Evolutionary conservation across 1,284 basidiomycete genomes (phyloP), one percentile per base, ranked within the genome.

Genomic region (Rhizoctonia solani): DNA sequence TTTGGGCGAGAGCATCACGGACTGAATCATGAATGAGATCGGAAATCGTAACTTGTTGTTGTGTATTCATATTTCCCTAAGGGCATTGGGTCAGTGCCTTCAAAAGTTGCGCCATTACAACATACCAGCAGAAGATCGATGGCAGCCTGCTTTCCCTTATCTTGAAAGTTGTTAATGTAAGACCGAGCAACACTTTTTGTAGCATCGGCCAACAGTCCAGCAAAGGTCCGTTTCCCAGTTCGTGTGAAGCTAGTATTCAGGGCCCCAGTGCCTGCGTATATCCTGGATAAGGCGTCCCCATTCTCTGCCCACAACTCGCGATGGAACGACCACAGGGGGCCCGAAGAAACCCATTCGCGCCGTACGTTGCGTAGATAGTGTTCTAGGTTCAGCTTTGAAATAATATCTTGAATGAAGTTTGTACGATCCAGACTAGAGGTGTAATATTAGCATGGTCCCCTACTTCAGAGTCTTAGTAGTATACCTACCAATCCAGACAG

Each of bases 101-200:
- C 11, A 65, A 39, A 14, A 21, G 29, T 19, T 19, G 16, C 14
- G 11, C 13, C 29, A 16, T 6, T 46, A 19, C 5, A 54, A 76
- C 86, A 65, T 68, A 94, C 93, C 71, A 99, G 81, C 72, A 99
- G 90, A 83, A 94, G 90, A 74, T 99, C 97, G 70, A 99, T 98
- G 0, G 95, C 93, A 19, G 85, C 79, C 74, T 99, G 97, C 76
- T 99, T 99, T 49, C 84, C 87, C 76, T 93, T 93, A 77, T 99
- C 97, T 72, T 96, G 92, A 76, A 99, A 98, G 75, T 98, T 98
- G 76, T 96, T 97, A 76, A 98, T 97, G 74, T 98, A 98, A 66
- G 96, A 95, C 68, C 95, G 85, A 14, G 87, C 89, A 21, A 97
- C 93, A 73, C 93, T 96, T 77, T 99, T 99, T 1, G 95, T 97